Conservation (phyloP, 1,284 basidiomycete genomes). For the Omphalotus olearius region DNA sequence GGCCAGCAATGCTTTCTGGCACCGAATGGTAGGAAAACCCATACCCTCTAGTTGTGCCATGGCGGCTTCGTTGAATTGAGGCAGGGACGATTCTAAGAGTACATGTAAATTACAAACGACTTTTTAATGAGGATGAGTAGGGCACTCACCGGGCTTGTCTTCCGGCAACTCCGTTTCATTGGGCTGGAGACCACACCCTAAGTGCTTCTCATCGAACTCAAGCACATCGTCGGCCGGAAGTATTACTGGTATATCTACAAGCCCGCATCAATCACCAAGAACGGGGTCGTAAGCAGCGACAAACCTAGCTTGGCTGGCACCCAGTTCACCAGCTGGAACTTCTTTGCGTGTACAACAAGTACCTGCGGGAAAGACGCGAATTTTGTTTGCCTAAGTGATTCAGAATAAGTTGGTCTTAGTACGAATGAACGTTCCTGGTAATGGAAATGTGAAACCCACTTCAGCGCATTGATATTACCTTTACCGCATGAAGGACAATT, state of each 20-base stretch:
- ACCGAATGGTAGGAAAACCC: slow-evolving; percentile 84
- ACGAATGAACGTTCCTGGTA: background rate
- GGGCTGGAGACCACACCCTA: slow-evolving; percentile 72
- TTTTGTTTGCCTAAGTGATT: slow-evolving; percentile 51
- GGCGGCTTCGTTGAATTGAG: slow-evolving; percentile 70
- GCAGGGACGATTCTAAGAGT: slow-evolving; percentile 32
- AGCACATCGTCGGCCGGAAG: slow-evolving; percentile 63
- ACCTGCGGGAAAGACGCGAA: slow-evolving; percentile 90
- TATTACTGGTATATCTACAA: slow-evolving; percentile 80
- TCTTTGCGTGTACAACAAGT: slow-evolving; percentile 87
- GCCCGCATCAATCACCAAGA: background rate
- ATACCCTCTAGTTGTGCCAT: slow-evolving; percentile 77
- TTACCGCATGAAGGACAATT: slow-evolving; percentile 45
- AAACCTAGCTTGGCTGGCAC: slow-evolving; percentile 91
- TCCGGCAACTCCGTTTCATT: slow-evolving; percentile 76
- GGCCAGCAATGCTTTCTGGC: slow-evolving; percentile 86
- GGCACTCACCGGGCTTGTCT: slow-evolving; percentile 20
- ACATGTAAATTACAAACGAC: slow-evolving; percentile 4
- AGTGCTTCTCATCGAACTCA: slow-evolving; percentile 58
- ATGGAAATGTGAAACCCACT: slow-evolving; percentile 26
- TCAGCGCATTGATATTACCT: slow-evolving; percentile 34
- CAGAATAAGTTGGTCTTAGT: slow-evolving; percentile 45
- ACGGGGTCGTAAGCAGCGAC: slow-evolving; percentile 20
- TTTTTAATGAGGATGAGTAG: background rate
- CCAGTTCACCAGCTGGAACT: slow-evolving; percentile 97